phyloP scores from a whole-genome alignment of 1,139 yeast genomes.

The Geotrichum histeridarum region DNA sequence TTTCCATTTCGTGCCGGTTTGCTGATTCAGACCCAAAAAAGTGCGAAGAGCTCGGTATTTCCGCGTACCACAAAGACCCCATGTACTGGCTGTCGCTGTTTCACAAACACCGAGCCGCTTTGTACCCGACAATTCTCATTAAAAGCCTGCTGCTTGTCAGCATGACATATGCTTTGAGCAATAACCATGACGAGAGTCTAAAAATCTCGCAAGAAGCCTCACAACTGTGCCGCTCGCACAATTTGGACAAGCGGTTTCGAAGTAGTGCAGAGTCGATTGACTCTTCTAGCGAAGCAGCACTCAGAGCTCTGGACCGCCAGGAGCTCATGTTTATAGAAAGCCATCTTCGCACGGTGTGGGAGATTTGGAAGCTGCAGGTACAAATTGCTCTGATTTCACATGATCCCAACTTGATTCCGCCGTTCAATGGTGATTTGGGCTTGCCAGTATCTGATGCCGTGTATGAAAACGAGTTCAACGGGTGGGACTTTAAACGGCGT shows the following conservation, averaged over 20 bases:
- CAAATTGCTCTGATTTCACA: conserved; percentile 13
- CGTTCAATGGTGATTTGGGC: conserved; percentile 23
- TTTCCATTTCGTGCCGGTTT: conserved; percentile 42
- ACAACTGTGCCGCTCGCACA: conserved; percentile 8
- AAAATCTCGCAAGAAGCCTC: conserved; percentile 6
- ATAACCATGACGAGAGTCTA: conserved; percentile 13
- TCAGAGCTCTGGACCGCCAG: conserved; percentile 7
- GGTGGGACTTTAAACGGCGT: conserved; percentile 21
- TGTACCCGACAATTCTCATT: conserved; percentile 19
- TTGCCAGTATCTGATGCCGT: conserved; percentile 22
- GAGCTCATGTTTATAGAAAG: conserved; percentile 20
- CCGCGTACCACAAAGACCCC: conserved; percentile 25
- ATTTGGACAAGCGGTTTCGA: conserved; percentile 21
- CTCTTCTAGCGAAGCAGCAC: conserved; percentile 1
- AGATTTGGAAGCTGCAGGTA: conserved; percentile 22
- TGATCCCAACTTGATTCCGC: conserved; percentile 13
- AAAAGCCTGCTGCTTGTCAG: conserved; percentile 22
- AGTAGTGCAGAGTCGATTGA: conserved; percentile 16
- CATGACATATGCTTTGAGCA: conserved; percentile 13
- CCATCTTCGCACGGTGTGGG: conserved; percentile 25
- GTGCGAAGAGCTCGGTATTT: conserved; percentile 12
- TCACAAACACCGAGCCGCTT: conserved; percentile 21
- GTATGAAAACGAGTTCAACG: conserved; percentile 20
- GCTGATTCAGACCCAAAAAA: conserved; percentile 20
- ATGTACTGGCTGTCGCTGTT: conserved; percentile 28